A percentile compares a stretch with the other conserved stretches of the same genome.
These are phyloP conservation scores for Puccinia coronata DNA, from an alignment of 1,284 basidiomycete species.

Conservation along the genomic window DNA sequence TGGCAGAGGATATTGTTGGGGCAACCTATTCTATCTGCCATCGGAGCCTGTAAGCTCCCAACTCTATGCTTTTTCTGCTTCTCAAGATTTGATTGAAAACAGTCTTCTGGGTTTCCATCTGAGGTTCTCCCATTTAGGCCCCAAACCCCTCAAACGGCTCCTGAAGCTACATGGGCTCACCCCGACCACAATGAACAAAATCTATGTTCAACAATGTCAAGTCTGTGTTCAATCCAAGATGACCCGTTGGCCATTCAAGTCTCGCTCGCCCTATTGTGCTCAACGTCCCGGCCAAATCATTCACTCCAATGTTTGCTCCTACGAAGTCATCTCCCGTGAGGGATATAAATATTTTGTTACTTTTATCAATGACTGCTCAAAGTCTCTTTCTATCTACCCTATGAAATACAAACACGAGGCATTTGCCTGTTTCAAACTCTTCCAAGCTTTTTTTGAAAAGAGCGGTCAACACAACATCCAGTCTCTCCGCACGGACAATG, in stretches of 20 bases:
- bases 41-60: background rate
- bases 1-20: background rate
- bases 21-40: conserved; percentile 10
- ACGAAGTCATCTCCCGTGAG: background rate
- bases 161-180: background rate
- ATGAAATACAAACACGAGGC: conserved; percentile 28
- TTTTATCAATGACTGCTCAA: too few relatives aligned
- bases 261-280: background rate
- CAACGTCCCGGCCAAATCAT: background rate
- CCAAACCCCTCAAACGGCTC: background rate
- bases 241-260: background rate
- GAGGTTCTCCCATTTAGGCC: background rate
- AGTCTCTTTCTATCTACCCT: conserved; percentile 1
- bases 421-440: too few relatives aligned
- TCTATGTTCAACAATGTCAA: background rate
- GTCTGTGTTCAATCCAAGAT: conserved; percentile 20
- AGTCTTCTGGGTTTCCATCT: background rate
- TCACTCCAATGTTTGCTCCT: conserved; percentile 26
- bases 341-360: background rate
- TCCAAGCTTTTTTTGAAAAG: too few relatives aligned
- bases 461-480: too few relatives aligned
- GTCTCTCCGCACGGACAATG: too few relatives aligned
- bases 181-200: background rate
- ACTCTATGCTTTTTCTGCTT: background rate
- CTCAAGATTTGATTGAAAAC: background rate